These are phyloP conservation scores for Suillus weaverae DNA, from an alignment of 768 basidiomycete genomes.

Conservation along the genomic window DNA sequence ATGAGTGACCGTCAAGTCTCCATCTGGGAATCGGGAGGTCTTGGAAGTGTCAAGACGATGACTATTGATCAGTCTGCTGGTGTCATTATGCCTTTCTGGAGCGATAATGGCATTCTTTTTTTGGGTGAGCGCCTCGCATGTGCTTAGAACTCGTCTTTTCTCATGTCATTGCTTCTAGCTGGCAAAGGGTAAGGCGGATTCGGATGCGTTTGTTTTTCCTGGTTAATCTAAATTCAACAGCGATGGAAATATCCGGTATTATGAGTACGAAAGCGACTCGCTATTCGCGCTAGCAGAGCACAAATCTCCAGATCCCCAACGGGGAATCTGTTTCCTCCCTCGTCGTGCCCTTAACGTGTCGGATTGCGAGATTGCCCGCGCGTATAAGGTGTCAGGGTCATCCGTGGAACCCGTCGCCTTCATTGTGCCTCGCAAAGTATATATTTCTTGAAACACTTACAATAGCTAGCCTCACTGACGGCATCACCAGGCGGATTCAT, in stretches of 20 bases:
- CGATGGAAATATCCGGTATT: slow-evolving; percentile 98
- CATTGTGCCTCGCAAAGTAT: slow-evolving; percentile 89
- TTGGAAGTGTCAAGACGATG: slow-evolving; percentile 75
- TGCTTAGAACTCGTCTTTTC: slow-evolving; percentile 9
- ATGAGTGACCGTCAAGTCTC: slow-evolving; percentile 93
- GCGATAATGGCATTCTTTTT: slow-evolving; percentile 90
- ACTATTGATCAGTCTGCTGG: slow-evolving; percentile 89
- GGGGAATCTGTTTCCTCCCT: slow-evolving; percentile 96
- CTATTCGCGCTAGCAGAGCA: slow-evolving; percentile 78
- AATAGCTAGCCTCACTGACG: not conserved
- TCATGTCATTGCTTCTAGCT: slow-evolving; percentile 41
- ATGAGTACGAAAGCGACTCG: slow-evolving; percentile 88
- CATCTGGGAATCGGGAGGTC: slow-evolving; percentile 84
- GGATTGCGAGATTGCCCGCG: slow-evolving; percentile 94
- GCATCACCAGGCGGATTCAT: slow-evolving; percentile 71
- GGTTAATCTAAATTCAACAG: slow-evolving; percentile 38
- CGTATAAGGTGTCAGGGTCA: slow-evolving; percentile 79
- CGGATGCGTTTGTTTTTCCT: not conserved
- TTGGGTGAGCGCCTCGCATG: slow-evolving; percentile 46
- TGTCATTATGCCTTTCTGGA: slow-evolving; percentile 97
- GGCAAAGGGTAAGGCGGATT: slow-evolving; percentile 72
- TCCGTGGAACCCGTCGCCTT: slow-evolving; percentile 90
- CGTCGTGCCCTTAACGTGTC: slow-evolving; percentile 84
- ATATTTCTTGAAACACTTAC: slow-evolving; percentile 19
- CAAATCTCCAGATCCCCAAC: slow-evolving; percentile 89